A percentile compares a stretch with the other conserved stretches of the same genome.
Conservation (phyloP, 345 rosid species). For the Euphorbia lathyris region DNA sequence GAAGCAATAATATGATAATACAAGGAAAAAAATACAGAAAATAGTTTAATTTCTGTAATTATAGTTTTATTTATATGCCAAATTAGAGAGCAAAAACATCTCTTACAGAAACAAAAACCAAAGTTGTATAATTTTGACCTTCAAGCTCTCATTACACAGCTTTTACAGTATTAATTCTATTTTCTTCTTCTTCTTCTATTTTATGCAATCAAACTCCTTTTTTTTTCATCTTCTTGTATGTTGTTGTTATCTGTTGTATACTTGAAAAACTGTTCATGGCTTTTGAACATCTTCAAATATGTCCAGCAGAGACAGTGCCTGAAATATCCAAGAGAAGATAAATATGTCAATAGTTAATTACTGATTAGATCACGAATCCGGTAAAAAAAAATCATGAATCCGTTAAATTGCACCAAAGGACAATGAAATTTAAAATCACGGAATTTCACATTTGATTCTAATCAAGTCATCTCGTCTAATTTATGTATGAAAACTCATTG, state of each 20-base stretch:
- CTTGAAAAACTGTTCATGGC: slow-evolving; percentile 28
- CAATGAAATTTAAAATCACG: too few relatives aligned
- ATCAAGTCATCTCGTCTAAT: too few relatives aligned
- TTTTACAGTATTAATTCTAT: neutral
- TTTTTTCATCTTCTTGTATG: neutral
- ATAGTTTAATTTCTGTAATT: neutral
- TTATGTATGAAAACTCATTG: too few relatives aligned
- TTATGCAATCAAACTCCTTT: neutral
- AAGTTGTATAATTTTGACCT: neutral
- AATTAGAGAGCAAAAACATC: slow-evolving; percentile 13
- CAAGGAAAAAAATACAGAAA: too few relatives aligned
- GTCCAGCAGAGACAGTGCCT: slow-evolving; percentile 91
- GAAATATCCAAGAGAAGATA: slow-evolving; percentile 16
- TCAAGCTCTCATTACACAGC: neutral
- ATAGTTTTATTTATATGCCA: slow-evolving; percentile 19
- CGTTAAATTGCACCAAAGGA: too few relatives aligned
- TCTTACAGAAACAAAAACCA: slow-evolving; percentile 4
- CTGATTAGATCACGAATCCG: too few relatives aligned
- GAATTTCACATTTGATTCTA: too few relatives aligned
- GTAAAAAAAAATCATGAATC: too few relatives aligned
- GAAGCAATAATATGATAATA: too few relatives aligned
- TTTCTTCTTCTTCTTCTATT: neutral
- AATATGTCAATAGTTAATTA: too few relatives aligned
- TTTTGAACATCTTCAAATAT: slow-evolving; percentile 57
- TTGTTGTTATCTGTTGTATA: slow-evolving; percentile 12